phyloP scores from a whole-genome alignment of 1,284 basidiomycete species.

The Spongispora temasekensis region DNA sequence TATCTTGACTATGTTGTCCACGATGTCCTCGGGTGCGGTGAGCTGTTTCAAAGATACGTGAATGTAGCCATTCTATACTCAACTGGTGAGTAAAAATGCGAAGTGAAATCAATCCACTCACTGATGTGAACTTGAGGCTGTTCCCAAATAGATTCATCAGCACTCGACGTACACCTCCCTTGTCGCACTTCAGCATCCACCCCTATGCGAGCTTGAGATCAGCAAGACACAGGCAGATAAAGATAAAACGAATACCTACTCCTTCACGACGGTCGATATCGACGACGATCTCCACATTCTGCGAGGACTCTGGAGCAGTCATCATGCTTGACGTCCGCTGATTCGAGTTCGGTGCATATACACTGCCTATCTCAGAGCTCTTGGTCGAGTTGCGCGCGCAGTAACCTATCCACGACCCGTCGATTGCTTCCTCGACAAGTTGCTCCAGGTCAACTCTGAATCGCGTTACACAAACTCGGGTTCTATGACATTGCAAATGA shows the following conservation, averaged over 20 bases:
- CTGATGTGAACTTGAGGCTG: slow-evolving; percentile 89
- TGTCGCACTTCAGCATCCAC: slow-evolving; percentile 90
- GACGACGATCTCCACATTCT: slow-evolving; percentile 83
- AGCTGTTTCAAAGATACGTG: slow-evolving; percentile 84
- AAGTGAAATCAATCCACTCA: slow-evolving; percentile 33
- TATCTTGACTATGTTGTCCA: slow-evolving; percentile 65
- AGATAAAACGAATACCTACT: too few relatives aligned
- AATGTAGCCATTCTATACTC: slow-evolving; percentile 75
- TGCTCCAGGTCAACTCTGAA: slow-evolving; percentile 82
- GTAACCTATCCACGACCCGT: slow-evolving; percentile 94
- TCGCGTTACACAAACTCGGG: background rate
- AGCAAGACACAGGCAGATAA: slow-evolving; percentile 7
- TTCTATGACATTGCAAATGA: background rate
- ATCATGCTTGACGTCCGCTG: slow-evolving; percentile 39
- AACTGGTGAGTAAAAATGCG: slow-evolving; percentile 12
- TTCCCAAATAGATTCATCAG: slow-evolving; percentile 97
- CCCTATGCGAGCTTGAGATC: slow-evolving; percentile 49
- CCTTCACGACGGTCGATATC: slow-evolving; percentile 77
- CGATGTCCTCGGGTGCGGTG: slow-evolving; percentile 52
- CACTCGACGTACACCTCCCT: slow-evolving; percentile 88
- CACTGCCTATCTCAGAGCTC: slow-evolving; percentile 84
- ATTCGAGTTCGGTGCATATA: slow-evolving; percentile 77
- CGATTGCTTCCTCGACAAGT: slow-evolving; percentile 93
- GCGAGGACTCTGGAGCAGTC: slow-evolving; percentile 37
- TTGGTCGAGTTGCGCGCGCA: slow-evolving; percentile 72